phyloP scores from a whole-genome alignment of 1,284 basidiomycete genomes.

The Albatrellus sp. region DNA sequence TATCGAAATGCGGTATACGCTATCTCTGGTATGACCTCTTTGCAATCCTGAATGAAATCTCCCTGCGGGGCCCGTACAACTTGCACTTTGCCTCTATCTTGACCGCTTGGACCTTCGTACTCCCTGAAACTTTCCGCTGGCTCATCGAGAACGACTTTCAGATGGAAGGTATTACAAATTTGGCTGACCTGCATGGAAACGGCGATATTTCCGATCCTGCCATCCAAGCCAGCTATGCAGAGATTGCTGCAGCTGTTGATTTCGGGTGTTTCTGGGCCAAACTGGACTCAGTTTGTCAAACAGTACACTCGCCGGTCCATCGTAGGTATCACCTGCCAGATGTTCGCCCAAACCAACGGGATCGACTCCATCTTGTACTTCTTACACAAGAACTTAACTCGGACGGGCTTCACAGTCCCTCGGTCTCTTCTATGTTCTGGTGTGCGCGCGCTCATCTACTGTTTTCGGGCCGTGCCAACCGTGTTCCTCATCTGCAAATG shows the following conservation, averaged over 20 bases:
- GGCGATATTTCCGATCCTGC: slow-evolving; percentile 27
- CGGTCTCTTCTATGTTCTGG: slow-evolving; percentile 37
- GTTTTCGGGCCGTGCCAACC: slow-evolving; percentile 41
- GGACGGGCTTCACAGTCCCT: slow-evolving; percentile 33
- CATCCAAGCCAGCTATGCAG: slow-evolving; percentile 26
- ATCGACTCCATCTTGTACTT: slow-evolving; percentile 43
- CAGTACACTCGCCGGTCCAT: slow-evolving; percentile 32
- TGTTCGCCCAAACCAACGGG: slow-evolving; percentile 45
- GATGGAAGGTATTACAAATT: slow-evolving; percentile 28
- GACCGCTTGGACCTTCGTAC: slow-evolving; percentile 30
- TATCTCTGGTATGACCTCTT: slow-evolving; percentile 35
- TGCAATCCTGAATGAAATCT: slow-evolving; percentile 32
- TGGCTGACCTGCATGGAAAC: slow-evolving; percentile 36
- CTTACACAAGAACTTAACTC: slow-evolving; percentile 38
- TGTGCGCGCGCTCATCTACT: slow-evolving; percentile 45
- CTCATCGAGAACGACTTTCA: slow-evolving; percentile 36
- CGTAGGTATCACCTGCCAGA: slow-evolving; percentile 38
- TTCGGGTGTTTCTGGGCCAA: slow-evolving; percentile 24
- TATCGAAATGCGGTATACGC: slow-evolving; percentile 42
- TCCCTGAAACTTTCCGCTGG: slow-evolving; percentile 45
- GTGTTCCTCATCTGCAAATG: slow-evolving; percentile 44
- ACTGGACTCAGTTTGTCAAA: slow-evolving; percentile 33
- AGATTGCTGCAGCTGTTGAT: slow-evolving; percentile 29
- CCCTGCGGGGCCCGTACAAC: slow-evolving; percentile 43
- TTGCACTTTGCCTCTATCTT: slow-evolving; percentile 35